phyloP scores from a whole-genome alignment of 495 filamentous ascomycete species.

The Mytilinidion resinicola region DNA sequence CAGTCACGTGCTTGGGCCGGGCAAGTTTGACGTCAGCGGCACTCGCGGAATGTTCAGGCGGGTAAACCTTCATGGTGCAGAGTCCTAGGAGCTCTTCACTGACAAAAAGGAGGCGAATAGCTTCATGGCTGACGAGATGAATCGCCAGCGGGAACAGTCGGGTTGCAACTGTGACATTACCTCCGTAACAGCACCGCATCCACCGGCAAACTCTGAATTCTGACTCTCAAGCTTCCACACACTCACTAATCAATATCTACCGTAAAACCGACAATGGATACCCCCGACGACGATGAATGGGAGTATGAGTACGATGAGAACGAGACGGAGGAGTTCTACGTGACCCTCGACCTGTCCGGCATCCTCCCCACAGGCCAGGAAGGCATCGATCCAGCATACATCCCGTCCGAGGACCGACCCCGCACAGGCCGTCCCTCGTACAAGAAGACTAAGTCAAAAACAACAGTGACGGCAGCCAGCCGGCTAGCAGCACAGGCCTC shows the following conservation, averaged over 20 bases:
- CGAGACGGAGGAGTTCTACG: conserved; percentile 49
- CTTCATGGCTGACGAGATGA: too few relatives aligned
- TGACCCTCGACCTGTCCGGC: conserved; percentile 35
- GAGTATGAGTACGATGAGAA: conserved; percentile 57
- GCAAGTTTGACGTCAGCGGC: too few relatives aligned
- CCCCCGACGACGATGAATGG: conserved; percentile 45
- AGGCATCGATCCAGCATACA: not conserved
- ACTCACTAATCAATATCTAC: not conserved
- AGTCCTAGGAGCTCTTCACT: too few relatives aligned
- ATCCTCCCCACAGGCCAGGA: not conserved
- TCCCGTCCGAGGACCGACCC: not conserved
- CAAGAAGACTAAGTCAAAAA: too few relatives aligned
- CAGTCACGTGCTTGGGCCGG: too few relatives aligned
- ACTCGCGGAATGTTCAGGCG: too few relatives aligned
- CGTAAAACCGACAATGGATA: conserved; percentile 13
- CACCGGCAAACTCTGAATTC: not conserved
- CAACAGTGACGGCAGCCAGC: not conserved
- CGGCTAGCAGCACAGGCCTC: not conserved
- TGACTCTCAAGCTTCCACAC: not conserved
- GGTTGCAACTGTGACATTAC: too few relatives aligned
- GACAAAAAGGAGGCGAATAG: too few relatives aligned
- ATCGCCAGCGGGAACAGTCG: too few relatives aligned
- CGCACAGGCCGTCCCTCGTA: too few relatives aligned
- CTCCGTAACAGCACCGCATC: too few relatives aligned
- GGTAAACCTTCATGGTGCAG: too few relatives aligned